Conservation (phyloP, 2,329 filamentous ascomycete species). For the Colletotrichum simmondsii region DNA sequence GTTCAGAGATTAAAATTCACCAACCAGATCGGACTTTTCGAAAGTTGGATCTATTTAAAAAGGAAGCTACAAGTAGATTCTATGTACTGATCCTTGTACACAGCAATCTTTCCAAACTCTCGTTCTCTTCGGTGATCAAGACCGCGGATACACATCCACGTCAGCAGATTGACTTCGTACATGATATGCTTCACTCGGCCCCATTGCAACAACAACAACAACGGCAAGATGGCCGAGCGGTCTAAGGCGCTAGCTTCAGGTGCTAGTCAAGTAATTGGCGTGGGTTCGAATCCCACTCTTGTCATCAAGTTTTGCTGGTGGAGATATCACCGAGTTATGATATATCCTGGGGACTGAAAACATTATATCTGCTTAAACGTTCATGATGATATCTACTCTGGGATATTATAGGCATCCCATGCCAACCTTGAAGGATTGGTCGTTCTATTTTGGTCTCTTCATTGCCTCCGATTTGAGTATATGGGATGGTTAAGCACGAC, state of each 20-base stretch:
- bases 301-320: neutral
- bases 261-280: constrained; percentile 19
- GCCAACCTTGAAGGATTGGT: too few species aligned
- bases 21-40: neutral
- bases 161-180: neutral
- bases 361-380: neutral
- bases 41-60: too few species aligned
- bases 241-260: constrained; percentile 21
- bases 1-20: constrained; percentile 42
- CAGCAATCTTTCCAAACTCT: neutral
- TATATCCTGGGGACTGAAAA: neutral
- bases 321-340: neutral
- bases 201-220: rapidly evolving
- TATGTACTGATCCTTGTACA: neutral
- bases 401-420: neutral
- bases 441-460: too few species aligned
- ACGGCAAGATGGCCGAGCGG: constrained; percentile 12
- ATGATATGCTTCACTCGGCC: neutral
- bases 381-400: neutral
- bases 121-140: neutral
- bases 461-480: too few species aligned
- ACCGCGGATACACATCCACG: neutral
- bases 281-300: constrained; percentile 22
- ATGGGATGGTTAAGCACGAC: too few species aligned
- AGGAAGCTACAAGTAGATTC: neutral